A percentile compares a stretch with the other conserved stretches of the same genome.
These are phyloP conservation scores for Tuber brumale DNA, from an alignment of 495 filamentous ascomycete genomes.

Conservation along the genomic window DNA sequence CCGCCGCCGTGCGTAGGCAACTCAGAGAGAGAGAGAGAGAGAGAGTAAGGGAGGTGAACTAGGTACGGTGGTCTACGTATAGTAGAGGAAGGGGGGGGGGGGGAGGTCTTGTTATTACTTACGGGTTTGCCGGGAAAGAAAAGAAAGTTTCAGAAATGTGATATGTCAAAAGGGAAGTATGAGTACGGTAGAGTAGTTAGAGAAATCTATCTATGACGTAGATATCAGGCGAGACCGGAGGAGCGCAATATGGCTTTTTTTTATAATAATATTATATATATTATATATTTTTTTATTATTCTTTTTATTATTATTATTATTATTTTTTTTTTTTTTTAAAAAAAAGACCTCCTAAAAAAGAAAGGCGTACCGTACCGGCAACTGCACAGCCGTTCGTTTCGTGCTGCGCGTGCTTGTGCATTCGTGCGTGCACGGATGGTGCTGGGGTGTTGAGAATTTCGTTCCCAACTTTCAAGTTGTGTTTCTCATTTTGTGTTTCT, in stretches of 20 bases:
- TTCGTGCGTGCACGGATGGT: constrained; percentile 9
- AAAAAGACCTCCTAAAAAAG: neutral
- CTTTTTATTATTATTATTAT: neutral
- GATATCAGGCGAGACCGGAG: constrained; percentile 35
- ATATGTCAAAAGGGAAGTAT: constrained; percentile 14
- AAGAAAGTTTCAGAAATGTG: constrained; percentile 18
- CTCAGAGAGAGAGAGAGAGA: neutral
- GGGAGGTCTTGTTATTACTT: neutral
- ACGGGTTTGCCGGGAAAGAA: neutral
- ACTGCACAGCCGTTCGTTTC: neutral
- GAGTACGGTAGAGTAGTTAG: neutral
- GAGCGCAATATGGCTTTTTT: constrained; percentile 26
- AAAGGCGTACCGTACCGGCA: neutral
- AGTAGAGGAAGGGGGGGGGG: neutral
- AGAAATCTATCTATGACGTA: constrained; percentile 30
- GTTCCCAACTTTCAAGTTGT: too few relatives aligned
- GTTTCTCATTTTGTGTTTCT: neutral
- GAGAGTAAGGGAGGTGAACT: neutral
- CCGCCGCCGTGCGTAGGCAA: neutral
- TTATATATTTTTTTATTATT: too few relatives aligned
- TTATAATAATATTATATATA: too few relatives aligned
- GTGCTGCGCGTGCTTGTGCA: neutral
- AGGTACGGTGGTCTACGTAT: neutral
- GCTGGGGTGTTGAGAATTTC: constrained; percentile 2
- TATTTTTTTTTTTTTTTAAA: too few relatives aligned